Base-by-base conservation (phyloP, 2,329 filamentous ascomycete species). In the Zasmidium cellare region DNA sequence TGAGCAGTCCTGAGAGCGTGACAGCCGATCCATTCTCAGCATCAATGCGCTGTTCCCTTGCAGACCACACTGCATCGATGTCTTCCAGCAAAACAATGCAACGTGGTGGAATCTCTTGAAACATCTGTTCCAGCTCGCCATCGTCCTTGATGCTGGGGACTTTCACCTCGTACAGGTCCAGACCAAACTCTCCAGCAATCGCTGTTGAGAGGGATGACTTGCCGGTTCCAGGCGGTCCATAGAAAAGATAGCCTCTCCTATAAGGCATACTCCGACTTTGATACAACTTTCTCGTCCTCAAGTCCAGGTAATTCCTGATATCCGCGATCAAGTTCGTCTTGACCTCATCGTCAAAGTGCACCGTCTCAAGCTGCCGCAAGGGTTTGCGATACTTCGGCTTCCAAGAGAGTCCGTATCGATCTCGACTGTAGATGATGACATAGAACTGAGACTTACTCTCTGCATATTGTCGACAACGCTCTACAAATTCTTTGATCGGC, bases 251-350 rank as follows among this genome's bases (percentile, higher is more conserved):
- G 0, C 90, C 91, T 3, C 90, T 82, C 14, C 91, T 84, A 70
- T 94, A 93, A 0, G 91, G 91, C 47, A 96, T 92, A 1, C 91
- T 90, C 7, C 90, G 84, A 66, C 90, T 89, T 0, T 86, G 80
- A 69, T 96, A 96, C 89, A 90, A 93, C 16, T 86, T 80, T 1
- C 84, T 83, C 0, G 86, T 90, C 0, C 80, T 77, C 0, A 88
- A 87, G 51, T 90, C 84, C 0, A 92, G 79, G 61, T 90, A 92
- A 62, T 91, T 88, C 63, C 88, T 87, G 60, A 92, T 86, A 66
- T 92, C 90, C 31, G 77, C 77, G 7, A 92, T 74, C 1, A 92
- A 77, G 14, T 80, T 76, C 5, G 81, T 76, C 71, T 91, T 92
- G 63, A 88, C 81, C 28, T 79, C 69, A 12, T 80, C 76, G 61